A percentile compares a stretch with the other conserved stretches of the same genome.
Evolutionary conservation across 164 flowering plant species (phyloP).

Genomic region (Macadamia integrifolia): DNA sequence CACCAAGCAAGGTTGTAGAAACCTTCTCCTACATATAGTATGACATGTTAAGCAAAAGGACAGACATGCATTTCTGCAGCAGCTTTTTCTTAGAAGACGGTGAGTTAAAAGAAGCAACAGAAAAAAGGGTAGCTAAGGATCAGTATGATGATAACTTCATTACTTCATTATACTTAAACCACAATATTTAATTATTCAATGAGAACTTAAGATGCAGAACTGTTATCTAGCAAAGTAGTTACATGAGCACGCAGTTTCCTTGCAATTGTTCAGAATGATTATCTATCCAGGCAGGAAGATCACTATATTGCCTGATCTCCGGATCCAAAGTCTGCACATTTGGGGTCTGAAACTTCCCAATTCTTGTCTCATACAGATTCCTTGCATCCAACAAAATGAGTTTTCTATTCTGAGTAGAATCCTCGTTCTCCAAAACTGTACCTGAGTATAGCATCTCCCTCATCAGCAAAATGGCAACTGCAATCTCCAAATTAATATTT

Average conservation of each 20-base stretch:
- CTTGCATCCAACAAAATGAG: constrained; percentile 84
- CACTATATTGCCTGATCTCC: constrained; percentile 87
- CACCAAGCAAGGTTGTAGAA: neutral
- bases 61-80: neutral
- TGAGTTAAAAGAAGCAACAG: neutral
- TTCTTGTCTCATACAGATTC: constrained; percentile 90
- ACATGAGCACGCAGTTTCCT: constrained; percentile 79
- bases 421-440: constrained; percentile 22
- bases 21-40: neutral
- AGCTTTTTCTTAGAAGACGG: neutral
- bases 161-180: neutral
- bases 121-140: neutral
- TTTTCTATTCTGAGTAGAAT: constrained; percentile 16
- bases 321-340: constrained; percentile 83
- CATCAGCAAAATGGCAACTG: constrained; percentile 6
- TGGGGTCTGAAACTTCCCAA: constrained; percentile 73
- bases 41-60: neutral
- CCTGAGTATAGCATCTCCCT: constrained; percentile 20
- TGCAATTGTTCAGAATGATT: constrained; percentile 50
- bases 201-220: neutral
- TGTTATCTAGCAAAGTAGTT: constrained; percentile 20
- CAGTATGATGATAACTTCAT: neutral
- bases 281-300: constrained; percentile 85
- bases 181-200: too few relatives aligned
- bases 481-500: neutral